Conservation (phyloP, 371 early-diverging fungal species). For the Mucor saturninus region DNA sequence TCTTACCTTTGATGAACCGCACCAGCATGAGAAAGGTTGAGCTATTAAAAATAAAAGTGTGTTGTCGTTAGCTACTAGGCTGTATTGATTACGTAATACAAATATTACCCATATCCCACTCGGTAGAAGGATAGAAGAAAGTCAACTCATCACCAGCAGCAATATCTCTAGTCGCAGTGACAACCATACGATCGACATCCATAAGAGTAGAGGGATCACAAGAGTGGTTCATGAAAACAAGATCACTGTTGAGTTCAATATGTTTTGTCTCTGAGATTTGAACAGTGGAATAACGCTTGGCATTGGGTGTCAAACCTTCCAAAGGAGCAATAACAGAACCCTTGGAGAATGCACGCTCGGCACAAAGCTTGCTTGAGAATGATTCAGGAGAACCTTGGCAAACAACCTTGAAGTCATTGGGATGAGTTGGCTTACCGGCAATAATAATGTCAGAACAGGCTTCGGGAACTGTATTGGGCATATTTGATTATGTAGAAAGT, state of each 20-base stretch:
- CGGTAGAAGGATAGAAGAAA: constrained; percentile 85
- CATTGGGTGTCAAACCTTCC: constrained; percentile 58
- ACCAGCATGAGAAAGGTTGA: constrained; percentile 87
- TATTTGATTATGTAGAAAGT: not conserved
- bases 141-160: constrained; percentile 72
- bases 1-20: constrained; percentile 58
- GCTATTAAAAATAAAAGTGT: constrained; percentile 24
- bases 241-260: constrained; percentile 75
- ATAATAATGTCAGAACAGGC: constrained; percentile 7
- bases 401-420: constrained; percentile 53
- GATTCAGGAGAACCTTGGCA: constrained; percentile 58
- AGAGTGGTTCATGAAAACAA: constrained; percentile 58
- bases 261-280: constrained; percentile 67
- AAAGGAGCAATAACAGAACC: constrained; percentile 61
- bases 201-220: constrained; percentile 66
- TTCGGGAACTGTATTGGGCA: constrained; percentile 25
- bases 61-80: not conserved
- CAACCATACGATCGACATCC: constrained; percentile 55
- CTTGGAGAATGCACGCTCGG: constrained; percentile 50
- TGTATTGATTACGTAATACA: not conserved
- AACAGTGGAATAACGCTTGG: constrained; percentile 68
- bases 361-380: constrained; percentile 60
- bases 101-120: constrained; percentile 80
- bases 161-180: constrained; percentile 64
- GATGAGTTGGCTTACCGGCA: constrained; percentile 47